Evolutionary conservation across 192 early-diverging fungal species (phyloP), one percentile per base, ranked within the genome.

Genomic region (Physocladia obscura): DNA sequence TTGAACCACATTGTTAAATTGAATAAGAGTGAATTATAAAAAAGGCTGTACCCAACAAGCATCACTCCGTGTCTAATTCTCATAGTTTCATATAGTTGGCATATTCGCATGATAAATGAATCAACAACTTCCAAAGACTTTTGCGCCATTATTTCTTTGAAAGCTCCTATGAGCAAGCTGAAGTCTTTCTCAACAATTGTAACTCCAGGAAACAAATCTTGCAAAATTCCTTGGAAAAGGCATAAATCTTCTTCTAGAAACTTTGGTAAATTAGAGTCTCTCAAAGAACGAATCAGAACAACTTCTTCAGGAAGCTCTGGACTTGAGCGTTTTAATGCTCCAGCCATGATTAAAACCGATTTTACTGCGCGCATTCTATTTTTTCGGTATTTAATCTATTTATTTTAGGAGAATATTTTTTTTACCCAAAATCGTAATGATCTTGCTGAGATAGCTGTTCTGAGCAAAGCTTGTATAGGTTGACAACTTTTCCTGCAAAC

Each of bases 391-490:
- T 52, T 26, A 6, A 6, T 26, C 50, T 11, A 47, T 47, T n/a
- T 11, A 6, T 52, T 52, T 21, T 5, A 26, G 29, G 5, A 52
- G 29, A 6, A 52, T 11, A 52, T 26, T 6, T 17, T 69, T 11
- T 36, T 17, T 47, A 62, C 61, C 57, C 84, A 70, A 87, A 87
- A 50, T 87, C 85, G 51, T 87, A 87, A 51, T 87, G 85, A 77
- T 87, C 85, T 68, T 87, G 85, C 67, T 87, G 82, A 4, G 83
- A 85, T 11, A 87, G 81, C 58, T 87, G 85, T 64, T 87, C 85
- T 27, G 81, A 83, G 61, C 85, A 87, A 4, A 87, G 72, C 57
- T 87, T 87, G 73, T 87, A 87, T 0, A 87, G 77, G 56, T 87
- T 87, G 22, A 84, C 82, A 2, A 87, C 85, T 56, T 87, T 87